Conservation (phyloP, 2,329 filamentous ascomycete species). For the Diaporthe citrichinensis region DNA sequence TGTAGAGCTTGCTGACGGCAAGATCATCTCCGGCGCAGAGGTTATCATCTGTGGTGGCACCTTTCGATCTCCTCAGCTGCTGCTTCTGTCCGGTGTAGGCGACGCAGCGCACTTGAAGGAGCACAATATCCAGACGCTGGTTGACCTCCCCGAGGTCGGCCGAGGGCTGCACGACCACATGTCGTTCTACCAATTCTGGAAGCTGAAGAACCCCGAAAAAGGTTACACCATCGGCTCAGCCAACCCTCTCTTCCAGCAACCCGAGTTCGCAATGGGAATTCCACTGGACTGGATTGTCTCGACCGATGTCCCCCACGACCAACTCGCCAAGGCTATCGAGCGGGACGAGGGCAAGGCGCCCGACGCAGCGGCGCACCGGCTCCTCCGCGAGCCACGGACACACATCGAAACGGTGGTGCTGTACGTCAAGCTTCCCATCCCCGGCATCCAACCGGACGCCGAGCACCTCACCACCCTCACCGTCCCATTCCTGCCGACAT, state of each 20-base stretch:
- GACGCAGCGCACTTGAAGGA: constrained; percentile 45
- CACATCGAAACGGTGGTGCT: constrained; percentile 47
- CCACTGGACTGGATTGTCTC: constrained; percentile 43
- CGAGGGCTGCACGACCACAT: constrained; percentile 48
- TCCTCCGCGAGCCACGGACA: constrained; percentile 43
- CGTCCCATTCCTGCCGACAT: constrained; percentile 46
- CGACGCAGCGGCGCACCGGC: constrained; percentile 40
- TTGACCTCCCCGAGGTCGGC: constrained; percentile 52
- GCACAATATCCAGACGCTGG: constrained; percentile 47
- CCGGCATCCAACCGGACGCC: constrained; percentile 41
- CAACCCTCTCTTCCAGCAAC: constrained; percentile 44
- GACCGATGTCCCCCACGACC: constrained; percentile 35
- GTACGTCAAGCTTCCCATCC: constrained; percentile 42
- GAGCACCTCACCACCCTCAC: constrained; percentile 44
- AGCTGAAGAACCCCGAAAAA: constrained; percentile 45
- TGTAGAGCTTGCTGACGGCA: constrained; percentile 44
- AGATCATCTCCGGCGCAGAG: constrained; percentile 42
- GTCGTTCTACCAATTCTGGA: constrained; percentile 52
- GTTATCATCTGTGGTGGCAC: constrained; percentile 51
- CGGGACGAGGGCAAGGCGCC: constrained; percentile 45
- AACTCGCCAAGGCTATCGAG: constrained; percentile 39
- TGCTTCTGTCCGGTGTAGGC: constrained; percentile 53
- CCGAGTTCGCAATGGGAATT: constrained; percentile 42
- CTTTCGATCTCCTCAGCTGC: constrained; percentile 51
- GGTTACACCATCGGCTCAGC: constrained; percentile 46